Evolutionary conservation across 176 grass and related monocot species (phyloP).

Genomic region (Zoysia japonica): DNA sequence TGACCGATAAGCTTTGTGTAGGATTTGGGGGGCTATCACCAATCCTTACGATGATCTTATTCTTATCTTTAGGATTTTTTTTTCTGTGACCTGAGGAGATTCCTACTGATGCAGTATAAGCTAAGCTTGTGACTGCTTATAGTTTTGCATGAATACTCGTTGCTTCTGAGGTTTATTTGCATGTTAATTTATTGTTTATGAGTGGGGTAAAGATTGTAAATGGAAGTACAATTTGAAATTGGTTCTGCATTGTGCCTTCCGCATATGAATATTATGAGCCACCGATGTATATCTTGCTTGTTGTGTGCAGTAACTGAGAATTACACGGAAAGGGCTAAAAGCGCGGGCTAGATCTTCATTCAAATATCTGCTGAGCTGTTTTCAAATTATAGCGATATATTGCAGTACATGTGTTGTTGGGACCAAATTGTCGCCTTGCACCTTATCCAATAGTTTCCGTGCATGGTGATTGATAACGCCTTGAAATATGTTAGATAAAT

Average conservation of each 20-base stretch:
- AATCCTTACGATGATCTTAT: background rate
- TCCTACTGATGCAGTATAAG: background rate
- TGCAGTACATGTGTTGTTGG: background rate
- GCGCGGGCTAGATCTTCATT: background rate
- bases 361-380: slow-evolving; percentile 8
- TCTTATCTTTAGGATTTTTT: background rate
- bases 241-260: slow-evolving; percentile 2
- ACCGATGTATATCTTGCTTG: slow-evolving; percentile 11
- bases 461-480: background rate
- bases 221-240: slow-evolving; percentile 3
- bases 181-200: slow-evolving; percentile 8
- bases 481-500: slow-evolving; percentile 7
- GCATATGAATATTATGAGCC: background rate
- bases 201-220: background rate
- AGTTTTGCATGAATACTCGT: background rate
- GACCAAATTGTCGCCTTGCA: background rate
- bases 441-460: slow-evolving; percentile 1
- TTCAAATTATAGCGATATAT: background rate
- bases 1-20: slow-evolving; percentile 4
- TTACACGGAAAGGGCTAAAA: slow-evolving; percentile 13
- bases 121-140: slow-evolving; percentile 1
- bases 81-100: background rate
- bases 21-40: background rate
- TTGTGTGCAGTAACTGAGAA: slow-evolving; percentile 9
- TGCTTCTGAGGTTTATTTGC: background rate